These are phyloP conservation scores for Phaeotremella fagi DNA, from an alignment of 768 basidiomycete genomes.

Conservation along the genomic window DNA sequence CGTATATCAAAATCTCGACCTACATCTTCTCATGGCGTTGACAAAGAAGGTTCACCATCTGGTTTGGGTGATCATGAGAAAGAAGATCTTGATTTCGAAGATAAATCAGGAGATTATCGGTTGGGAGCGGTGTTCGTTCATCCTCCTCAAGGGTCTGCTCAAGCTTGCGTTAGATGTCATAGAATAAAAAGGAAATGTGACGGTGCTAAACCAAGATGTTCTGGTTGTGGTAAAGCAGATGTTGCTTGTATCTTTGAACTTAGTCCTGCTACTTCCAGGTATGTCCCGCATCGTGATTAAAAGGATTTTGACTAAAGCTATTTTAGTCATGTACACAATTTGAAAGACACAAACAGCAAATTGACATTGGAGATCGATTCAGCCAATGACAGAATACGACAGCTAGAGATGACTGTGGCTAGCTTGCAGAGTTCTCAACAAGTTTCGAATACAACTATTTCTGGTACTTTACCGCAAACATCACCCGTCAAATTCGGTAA, in stretches of 20 bases:
- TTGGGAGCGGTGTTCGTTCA: slow-evolving; percentile 35
- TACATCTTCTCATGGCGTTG: background rate
- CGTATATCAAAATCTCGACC: background rate
- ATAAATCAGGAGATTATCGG: slow-evolving; percentile 26
- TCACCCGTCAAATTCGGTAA: background rate
- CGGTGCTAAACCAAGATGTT: slow-evolving; percentile 26
- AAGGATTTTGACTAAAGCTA: no score
- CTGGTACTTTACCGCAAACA: background rate
- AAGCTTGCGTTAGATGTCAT: slow-evolving; percentile 40
- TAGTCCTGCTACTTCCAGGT: slow-evolving; percentile 32
- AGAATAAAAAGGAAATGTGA: slow-evolving; percentile 42
- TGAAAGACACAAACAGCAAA: slow-evolving; percentile 19
- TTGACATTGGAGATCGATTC: slow-evolving; percentile 21
- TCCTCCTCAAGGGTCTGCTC: slow-evolving; percentile 29
- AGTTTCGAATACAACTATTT: background rate
- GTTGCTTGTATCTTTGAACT: slow-evolving; percentile 32
- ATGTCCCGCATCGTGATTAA: no score
- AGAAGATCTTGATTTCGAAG: slow-evolving; percentile 22
- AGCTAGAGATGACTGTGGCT: slow-evolving; percentile 19
- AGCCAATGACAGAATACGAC: slow-evolving; percentile 24
- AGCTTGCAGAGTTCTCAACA: background rate
- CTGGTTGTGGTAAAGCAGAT: slow-evolving; percentile 32
- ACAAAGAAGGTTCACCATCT: background rate
- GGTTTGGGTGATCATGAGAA: background rate
- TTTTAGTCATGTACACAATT: slow-evolving; percentile 17